Percentiles rank a stretch among this genome's conserved stretches.
phyloP scores from a whole-genome alignment of 2,329 filamentous ascomycete genomes.

The Lachnum nothofagi region DNA sequence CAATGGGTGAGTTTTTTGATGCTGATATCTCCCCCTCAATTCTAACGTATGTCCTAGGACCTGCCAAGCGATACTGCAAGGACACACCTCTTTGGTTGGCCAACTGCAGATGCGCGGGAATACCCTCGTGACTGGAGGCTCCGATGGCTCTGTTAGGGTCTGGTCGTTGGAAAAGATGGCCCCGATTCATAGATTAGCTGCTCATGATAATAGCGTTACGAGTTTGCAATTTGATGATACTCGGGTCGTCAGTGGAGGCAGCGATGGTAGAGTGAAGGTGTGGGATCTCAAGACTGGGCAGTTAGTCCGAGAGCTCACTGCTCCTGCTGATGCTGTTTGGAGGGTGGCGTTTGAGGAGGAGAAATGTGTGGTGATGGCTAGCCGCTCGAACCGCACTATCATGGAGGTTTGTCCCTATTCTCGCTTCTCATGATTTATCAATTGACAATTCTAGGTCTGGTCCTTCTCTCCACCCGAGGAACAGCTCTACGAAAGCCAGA shows the following conservation, averaged over 20 bases:
- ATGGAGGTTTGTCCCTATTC: constrained; percentile 75
- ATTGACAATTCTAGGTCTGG: constrained; percentile 64
- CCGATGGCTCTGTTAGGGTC: constrained; percentile 90
- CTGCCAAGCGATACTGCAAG: constrained; percentile 83
- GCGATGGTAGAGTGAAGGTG: constrained; percentile 95
- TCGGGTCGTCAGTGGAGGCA: constrained; percentile 90
- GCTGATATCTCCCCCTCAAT: constrained; percentile 46
- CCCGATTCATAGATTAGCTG: constrained; percentile 88
- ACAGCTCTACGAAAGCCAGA: constrained; percentile 39
- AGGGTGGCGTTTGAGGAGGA: constrained; percentile 97
- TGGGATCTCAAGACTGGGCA: constrained; percentile 94
- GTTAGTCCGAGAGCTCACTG: constrained; percentile 83
- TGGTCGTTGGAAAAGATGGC: constrained; percentile 91
- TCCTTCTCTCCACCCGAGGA: constrained; percentile 86
- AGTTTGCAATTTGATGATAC: constrained; percentile 96
- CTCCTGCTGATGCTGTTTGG: constrained; percentile 93
- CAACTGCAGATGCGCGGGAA: constrained; percentile 94
- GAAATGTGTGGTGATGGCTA: constrained; percentile 93
- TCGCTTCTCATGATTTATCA: constrained; percentile 20
- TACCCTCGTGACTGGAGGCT: constrained; percentile 91
- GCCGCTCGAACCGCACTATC: constrained; percentile 76
- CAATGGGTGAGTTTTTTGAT: constrained; percentile 60
- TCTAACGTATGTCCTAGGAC: constrained; percentile 21
- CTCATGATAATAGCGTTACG: constrained; percentile 97
- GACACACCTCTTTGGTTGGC: constrained; percentile 92